phyloP scores from a whole-genome alignment of 1,284 basidiomycete species.

The Apiotrichum porosum region DNA sequence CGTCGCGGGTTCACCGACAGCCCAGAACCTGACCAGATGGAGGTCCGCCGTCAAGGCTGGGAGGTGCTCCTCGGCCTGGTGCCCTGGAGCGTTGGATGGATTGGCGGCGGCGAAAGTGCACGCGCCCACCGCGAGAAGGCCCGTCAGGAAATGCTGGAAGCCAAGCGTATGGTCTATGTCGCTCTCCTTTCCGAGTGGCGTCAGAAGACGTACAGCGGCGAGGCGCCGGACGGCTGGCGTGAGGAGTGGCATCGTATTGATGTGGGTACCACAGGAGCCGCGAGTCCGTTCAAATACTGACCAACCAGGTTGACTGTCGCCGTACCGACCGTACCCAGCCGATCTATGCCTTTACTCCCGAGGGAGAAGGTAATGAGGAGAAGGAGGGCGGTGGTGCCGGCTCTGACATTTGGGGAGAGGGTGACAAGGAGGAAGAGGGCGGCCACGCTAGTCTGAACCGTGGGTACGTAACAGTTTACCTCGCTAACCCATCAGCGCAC shows the following conservation, averaged over 20 bases:
- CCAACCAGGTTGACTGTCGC: constrained; percentile 81
- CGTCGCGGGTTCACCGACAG: constrained; percentile 62
- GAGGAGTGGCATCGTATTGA: constrained; percentile 51
- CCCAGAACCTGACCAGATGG: constrained; percentile 66
- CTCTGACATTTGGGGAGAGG: constrained; percentile 20
- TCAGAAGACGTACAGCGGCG: constrained; percentile 27
- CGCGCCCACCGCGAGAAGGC: constrained; percentile 40
- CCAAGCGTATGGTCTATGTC: constrained; percentile 65
- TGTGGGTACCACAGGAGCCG: too few species aligned
- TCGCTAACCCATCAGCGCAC: constrained; percentile 30
- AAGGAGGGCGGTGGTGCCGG: constrained; percentile 40
- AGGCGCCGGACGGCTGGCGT: constrained; percentile 40
- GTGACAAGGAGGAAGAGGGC: constrained; percentile 61
- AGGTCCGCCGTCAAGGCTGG: constrained; percentile 69
- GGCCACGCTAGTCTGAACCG: constrained; percentile 74
- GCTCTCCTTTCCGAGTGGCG: constrained; percentile 72
- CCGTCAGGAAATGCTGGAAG: constrained; percentile 55
- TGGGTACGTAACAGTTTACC: constrained; percentile 12
- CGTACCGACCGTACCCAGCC: constrained; percentile 91
- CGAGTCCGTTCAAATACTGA: not conserved
- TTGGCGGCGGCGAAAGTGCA: constrained; percentile 23
- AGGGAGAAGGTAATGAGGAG: constrained; percentile 31
- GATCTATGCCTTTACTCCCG: constrained; percentile 62
- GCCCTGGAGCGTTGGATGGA: constrained; percentile 63
- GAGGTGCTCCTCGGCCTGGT: constrained; percentile 81